A percentile compares a stretch with the other conserved stretches of the same genome.
phyloP scores from a whole-genome alignment of 75 land plant genomes.

The Cryptomeria japonica region DNA sequence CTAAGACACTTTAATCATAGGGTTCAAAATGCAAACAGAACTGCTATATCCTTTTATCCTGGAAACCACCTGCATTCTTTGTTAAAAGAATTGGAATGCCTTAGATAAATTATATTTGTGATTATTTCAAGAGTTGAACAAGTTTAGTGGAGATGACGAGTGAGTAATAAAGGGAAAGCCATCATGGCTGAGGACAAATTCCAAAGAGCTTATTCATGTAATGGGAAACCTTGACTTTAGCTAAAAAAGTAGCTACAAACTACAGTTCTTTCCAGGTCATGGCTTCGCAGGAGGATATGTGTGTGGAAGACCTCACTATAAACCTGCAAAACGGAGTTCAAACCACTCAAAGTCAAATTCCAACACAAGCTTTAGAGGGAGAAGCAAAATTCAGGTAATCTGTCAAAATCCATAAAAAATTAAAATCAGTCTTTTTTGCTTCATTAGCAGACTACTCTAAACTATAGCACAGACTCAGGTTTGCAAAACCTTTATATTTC shows the following conservation, averaged over 20 bases:
- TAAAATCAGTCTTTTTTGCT: background rate
- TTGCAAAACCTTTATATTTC: background rate
- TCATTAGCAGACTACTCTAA: background rate
- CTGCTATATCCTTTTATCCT: background rate
- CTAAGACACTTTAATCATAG: background rate
- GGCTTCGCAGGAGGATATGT: background rate
- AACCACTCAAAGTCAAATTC: background rate
- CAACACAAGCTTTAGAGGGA: background rate
- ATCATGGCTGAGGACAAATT: background rate
- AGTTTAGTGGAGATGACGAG: background rate
- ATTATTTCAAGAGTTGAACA: background rate
- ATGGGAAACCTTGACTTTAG: background rate
- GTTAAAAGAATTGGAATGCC: too few species aligned
- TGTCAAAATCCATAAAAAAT: background rate
- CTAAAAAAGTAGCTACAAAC: background rate
- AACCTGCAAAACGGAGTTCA: background rate
- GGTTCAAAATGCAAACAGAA: background rate
- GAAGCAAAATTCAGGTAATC: background rate
- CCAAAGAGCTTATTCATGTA: background rate
- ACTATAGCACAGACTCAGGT: background rate
- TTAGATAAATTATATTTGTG: too few species aligned
- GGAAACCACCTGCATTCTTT: too few species aligned
- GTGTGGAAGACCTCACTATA: background rate
- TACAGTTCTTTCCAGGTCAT: background rate
- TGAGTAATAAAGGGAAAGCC: background rate